These are phyloP conservation scores for Syzygium aromaticum DNA, from an alignment of 345 rosid species.

Conservation along the genomic window DNA sequence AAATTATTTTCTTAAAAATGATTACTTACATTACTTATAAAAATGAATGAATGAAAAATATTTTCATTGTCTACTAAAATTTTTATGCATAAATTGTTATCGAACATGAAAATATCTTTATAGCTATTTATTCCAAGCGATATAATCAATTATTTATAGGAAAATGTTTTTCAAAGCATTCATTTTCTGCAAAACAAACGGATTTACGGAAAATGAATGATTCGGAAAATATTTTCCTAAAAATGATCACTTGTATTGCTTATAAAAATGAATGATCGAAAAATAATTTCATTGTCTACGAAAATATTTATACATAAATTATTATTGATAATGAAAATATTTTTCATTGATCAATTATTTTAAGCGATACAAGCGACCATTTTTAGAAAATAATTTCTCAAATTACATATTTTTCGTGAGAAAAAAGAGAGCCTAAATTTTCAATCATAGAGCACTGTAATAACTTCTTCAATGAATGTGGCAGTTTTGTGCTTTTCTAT, in stretches of 20 bases:
- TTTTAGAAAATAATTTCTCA: not conserved
- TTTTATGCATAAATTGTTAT: not conserved
- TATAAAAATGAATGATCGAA: not conserved
- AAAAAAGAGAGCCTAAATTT: not conserved
- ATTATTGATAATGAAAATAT: not conserved
- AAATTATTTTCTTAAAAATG: not conserved
- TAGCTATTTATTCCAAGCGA: not conserved
- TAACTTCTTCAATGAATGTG: not conserved
- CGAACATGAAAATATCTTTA: not conserved
- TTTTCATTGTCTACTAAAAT: not conserved
- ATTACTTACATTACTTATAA: fast-evolving
- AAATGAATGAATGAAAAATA: not conserved
- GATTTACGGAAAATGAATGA: too few species aligned
- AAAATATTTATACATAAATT: not conserved
- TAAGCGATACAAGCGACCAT: not conserved
- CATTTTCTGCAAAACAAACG: not conserved
- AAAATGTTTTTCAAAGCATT: too few species aligned
- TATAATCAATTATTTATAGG: not conserved
- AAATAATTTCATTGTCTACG: not conserved
- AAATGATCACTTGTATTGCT: not conserved
- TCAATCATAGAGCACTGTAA: not conserved
- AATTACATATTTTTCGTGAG: not conserved
- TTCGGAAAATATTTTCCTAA: too few species aligned
- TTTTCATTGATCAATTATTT: not conserved
- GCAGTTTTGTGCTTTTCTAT: not conserved